Conservation (phyloP, 768 basidiomycete genomes). For the Imleria badia region DNA sequence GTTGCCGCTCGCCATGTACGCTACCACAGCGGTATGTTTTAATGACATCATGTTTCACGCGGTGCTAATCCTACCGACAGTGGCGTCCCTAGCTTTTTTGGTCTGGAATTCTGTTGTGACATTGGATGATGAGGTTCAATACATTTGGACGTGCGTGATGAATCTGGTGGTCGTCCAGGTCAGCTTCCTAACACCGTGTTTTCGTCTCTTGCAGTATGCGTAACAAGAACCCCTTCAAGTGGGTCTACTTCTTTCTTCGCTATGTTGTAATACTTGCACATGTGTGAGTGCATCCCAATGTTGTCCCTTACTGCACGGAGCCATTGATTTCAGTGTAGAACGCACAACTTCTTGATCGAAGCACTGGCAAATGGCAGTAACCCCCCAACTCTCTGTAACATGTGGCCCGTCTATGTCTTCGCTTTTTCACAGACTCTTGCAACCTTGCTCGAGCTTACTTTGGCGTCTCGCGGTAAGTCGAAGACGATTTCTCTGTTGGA, state of each 20-base stretch:
- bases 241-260: conserved; percentile 32
- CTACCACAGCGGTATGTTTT: conserved; percentile 11
- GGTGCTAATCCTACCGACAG: conserved; percentile 7
- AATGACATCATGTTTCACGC: too few species aligned
- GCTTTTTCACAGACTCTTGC: conserved; percentile 4
- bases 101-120: conserved; percentile 14
- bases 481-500: background rate
- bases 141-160: conserved; percentile 24
- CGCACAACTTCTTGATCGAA: conserved; percentile 14
- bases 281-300: conserved; percentile 12
- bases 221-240: conserved; percentile 24
- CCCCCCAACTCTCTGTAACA: background rate
- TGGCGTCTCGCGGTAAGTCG: conserved; percentile 18
- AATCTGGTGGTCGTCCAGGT: background rate
- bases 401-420: conserved; percentile 11
- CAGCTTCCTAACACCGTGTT: background rate
- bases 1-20: conserved; percentile 5
- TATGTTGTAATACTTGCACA: conserved; percentile 22
- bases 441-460: conserved; percentile 15
- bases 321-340: conserved; percentile 1
- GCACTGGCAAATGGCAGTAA: conserved; percentile 13
- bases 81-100: conserved; percentile 12
- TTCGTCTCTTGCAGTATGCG: conserved; percentile 20
- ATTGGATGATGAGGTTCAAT: conserved; percentile 19
- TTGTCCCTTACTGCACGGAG: background rate